Evolutionary conservation across 768 basidiomycete species (phyloP), one percentile per base, ranked within the genome.

Genomic region (Pulveroboletus frians): DNA sequence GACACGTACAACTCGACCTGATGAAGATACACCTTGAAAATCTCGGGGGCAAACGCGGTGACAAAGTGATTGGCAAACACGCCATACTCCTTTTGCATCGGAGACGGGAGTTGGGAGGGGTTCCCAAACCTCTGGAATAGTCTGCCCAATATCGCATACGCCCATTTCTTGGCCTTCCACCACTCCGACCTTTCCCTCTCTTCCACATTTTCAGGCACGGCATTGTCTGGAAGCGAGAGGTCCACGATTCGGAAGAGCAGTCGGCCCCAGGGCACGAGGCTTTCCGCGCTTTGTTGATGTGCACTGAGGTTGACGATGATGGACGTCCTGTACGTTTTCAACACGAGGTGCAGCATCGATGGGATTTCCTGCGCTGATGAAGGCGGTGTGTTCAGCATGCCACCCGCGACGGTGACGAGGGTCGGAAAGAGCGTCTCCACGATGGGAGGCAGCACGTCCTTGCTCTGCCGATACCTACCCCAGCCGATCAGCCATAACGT

Each of bases 91-190:
- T 76, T 71, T 64, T 85, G 77, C 73, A 89, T 72, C 10, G 84
- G 73, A 45, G 73, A 77, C 0, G 91, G 89, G 21, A 94, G 78
- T 63, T 93, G 92, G 1, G 87, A 85, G 0, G 92, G 91, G 66
- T 88, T 92, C 9, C 92, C 92, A 58, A 83, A 94, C 46, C 85
- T 76, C 59, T 86, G 85, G 76, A 92, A 92, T 14, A 92, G 71
- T 20, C 83, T 74, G 31, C 87, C 86, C 8, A 95, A 72, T 32
- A 81, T 81, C n/a, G 77, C 80, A 61, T 85, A 92, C 1, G 92
- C 88, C 92, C 92, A 94, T 63, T 95, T 95, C 71, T 94, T 94
- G 9, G 85, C 78, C 63, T 84, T 85, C 87, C 90, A 91, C 92
- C 92, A 95, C 58, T 89, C 86, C 39, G 75, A 79, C 40, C 74